These are phyloP conservation scores for Cucumis sativus DNA, from an alignment of 306 rosid species.

Conservation along the genomic window Cucumber_9930_V3 NC_026657.2:3009001-3009500, in stretches of 20 bases:
- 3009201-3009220: slow-evolving; percentile 40
- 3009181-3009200: slow-evolving; percentile 47
- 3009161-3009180: slow-evolving; percentile 24
- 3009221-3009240: slow-evolving; percentile 22
- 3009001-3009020: background rate
- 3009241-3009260: background rate
- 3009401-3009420: background rate
- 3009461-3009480: background rate
- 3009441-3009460: background rate
- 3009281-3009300: background rate
- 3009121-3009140: slow-evolving; percentile 48
- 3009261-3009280: background rate
- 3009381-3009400: background rate
- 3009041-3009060: background rate
- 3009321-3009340: background rate
- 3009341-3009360: background rate
- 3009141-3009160: slow-evolving; percentile 31
- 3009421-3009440: background rate
- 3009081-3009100: background rate
- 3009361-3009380: background rate
- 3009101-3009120: slow-evolving; percentile 27
- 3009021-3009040: background rate
- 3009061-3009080: background rate
- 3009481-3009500: background rate
- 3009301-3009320: background rate